Percentiles rank a stretch among this genome's conserved stretches.
Evolutionary conservation across 2,329 filamentous ascomycete genomes (phyloP).

Genomic region (Botrytis squamosa): DNA sequence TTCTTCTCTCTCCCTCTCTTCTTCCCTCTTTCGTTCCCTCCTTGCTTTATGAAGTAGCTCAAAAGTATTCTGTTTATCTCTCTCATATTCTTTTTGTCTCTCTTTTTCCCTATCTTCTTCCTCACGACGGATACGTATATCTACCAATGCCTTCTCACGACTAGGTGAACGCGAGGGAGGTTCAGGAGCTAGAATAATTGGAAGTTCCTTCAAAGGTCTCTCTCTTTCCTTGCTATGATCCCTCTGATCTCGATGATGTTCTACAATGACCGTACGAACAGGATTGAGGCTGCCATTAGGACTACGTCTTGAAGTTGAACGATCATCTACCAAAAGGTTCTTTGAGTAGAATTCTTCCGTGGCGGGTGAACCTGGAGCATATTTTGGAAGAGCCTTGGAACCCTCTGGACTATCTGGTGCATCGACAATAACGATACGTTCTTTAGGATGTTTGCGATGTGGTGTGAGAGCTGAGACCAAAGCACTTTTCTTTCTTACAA

Average conservation of each 20-base stretch:
- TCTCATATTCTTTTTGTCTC: conserved; percentile 5
- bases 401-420: conserved; percentile 45
- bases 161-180: conserved; percentile 7
- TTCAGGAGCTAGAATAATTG: conserved; percentile 13
- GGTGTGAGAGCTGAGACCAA: conserved; percentile 30
- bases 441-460: conserved; percentile 39
- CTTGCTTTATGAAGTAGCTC: conserved; percentile 8
- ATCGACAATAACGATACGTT: conserved; percentile 48
- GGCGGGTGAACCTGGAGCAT: conserved; percentile 42
- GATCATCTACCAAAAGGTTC: conserved; percentile 36
- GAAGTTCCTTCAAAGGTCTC: background rate
- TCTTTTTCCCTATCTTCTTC: conserved; percentile 12
- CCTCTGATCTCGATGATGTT: conserved; percentile 5
- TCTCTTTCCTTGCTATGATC: conserved; percentile 15
- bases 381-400: conserved; percentile 46
- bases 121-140: conserved; percentile 15
- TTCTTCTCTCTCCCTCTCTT: background rate
- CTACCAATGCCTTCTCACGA: background rate
- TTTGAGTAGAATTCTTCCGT: conserved; percentile 33
- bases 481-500: conserved; percentile 35
- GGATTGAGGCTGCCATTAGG: conserved; percentile 26
- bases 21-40: background rate
- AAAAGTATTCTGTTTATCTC: background rate
- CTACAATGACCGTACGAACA: conserved; percentile 21
- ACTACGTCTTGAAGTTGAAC: conserved; percentile 27